Evolutionary conservation across 257 asterid genomes (phyloP).

Genomic region (Voacanga thouarsii): DNA sequence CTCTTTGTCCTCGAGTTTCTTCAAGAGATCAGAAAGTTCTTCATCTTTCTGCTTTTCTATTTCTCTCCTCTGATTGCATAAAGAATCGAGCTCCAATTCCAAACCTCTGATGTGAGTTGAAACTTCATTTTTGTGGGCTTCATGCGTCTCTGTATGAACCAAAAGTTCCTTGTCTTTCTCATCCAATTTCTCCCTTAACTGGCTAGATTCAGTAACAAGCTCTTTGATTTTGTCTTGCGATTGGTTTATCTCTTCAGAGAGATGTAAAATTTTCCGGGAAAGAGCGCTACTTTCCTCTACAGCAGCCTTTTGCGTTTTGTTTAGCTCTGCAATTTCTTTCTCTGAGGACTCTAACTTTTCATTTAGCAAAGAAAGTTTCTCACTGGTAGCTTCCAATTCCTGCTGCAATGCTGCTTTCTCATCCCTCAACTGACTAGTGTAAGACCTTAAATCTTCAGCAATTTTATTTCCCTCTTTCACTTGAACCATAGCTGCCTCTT

Average conservation of each 20-base stretch:
- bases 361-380: constrained; percentile 30
- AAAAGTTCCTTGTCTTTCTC: constrained; percentile 65
- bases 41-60: constrained; percentile 58
- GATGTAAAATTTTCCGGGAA: constrained; percentile 30
- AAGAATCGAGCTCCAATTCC: constrained; percentile 61
- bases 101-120: constrained; percentile 54
- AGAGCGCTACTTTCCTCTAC: constrained; percentile 41
- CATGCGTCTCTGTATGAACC: constrained; percentile 61
- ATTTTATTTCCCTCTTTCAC: constrained; percentile 42
- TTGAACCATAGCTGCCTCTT: constrained; percentile 34
- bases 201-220: constrained; percentile 38
- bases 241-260: constrained; percentile 36
- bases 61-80: constrained; percentile 51
- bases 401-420: constrained; percentile 43
- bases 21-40: constrained; percentile 52
- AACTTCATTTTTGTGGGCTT: constrained; percentile 61
- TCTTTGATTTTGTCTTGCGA: constrained; percentile 43
- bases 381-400: constrained; percentile 45
- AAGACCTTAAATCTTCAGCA: constrained; percentile 37
- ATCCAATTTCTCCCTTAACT: constrained; percentile 35
- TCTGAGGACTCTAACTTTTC: constrained; percentile 43
- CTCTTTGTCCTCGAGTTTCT: constrained; percentile 58
- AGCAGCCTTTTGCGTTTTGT: constrained; percentile 25
- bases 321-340: constrained; percentile 45
- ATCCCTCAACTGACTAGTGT: constrained; percentile 29